Conservation (phyloP, 129 eudicot genomes). For the Pseudognaphalium luteoalbum region DNA sequence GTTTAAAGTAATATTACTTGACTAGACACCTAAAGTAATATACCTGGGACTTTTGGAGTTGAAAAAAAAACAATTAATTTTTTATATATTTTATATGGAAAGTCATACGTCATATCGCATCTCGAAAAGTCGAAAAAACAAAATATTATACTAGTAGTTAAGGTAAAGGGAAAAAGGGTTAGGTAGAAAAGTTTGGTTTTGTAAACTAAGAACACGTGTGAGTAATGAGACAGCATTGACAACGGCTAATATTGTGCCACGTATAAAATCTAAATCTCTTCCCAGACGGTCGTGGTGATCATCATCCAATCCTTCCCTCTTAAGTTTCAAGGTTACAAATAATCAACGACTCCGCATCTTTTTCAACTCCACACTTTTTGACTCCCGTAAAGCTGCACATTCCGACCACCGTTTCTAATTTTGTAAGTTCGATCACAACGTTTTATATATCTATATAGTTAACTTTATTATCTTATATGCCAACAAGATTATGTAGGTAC, state of each 20-base stretch:
- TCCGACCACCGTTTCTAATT: not conserved
- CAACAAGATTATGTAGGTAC: not conserved
- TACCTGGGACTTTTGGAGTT: too few species aligned
- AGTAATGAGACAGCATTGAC: not conserved
- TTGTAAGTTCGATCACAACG: not conserved
- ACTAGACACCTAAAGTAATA: too few species aligned
- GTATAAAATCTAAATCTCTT: not conserved
- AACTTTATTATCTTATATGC: too few species aligned
- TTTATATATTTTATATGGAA: too few species aligned
- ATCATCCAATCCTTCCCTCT: not conserved
- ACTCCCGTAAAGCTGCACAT: not conserved
- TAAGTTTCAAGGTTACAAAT: not conserved
- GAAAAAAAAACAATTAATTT: too few species aligned
- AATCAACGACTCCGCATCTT: not conserved
- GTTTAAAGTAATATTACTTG: too few species aligned
- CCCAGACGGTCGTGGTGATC: slow-evolving; percentile 13
- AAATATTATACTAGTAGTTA: too few species aligned
- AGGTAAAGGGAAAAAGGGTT: not conserved
- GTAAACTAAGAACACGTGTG: slow-evolving; percentile 24
- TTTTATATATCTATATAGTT: too few species aligned
- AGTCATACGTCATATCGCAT: too few species aligned
- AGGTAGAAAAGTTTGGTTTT: not conserved
- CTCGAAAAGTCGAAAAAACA: too few species aligned
- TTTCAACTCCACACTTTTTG: not conserved
- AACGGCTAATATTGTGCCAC: slow-evolving; percentile 29